Evolutionary conservation across 2,329 filamentous ascomycete genomes (phyloP), one percentile per base, ranked within the genome.

Genomic region (Neonectria hederae): DNA sequence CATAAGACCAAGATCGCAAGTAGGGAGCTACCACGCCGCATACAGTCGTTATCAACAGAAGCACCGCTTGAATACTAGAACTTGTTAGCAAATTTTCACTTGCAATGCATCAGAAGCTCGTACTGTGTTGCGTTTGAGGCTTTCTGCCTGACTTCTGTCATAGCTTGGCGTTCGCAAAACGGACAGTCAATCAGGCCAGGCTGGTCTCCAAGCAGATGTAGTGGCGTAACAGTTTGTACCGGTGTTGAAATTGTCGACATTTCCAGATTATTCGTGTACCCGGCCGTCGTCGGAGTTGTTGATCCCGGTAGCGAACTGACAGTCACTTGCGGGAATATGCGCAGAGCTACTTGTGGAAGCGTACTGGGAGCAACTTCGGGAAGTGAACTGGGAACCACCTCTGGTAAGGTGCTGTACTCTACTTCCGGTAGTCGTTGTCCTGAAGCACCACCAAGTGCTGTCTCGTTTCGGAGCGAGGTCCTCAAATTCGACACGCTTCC

Each of bases 71-170:
- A 22, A 62, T 62, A 13, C 54, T 62, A 22, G 7, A 10, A n/a
- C 3, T 1, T 1, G 43, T 60, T 22, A 45, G 22, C 21, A 11
- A 28, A 2, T 22, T 13, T 22, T 43, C 9, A 13, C 24, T 5
- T n/a, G 2, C 17, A 28, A 26, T 24, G 19, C 5, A 6, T n/a
- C 3, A n/a, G 38, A 21, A 21, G 17, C 4, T 17, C 54, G 8
- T 58, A 65, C 57, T 66, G 62, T 24, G 65, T 66, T 6, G 52
- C 49, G n/a, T 65, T 66, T 22, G 65, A 66, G 0, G 65, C 61
- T 30, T 64, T 66, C 61, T 52, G 51, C 19, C 21, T 65, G 10
- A 66, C 64, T 14, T 22, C 17, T 17, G 64, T 66, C 43, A n/a
- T 32, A 8, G 52, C 9, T 26, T 62, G 59, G 6, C 32, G 53